Conservation (phyloP, 2,329 filamentous ascomycete species). For the Epichloe amarillans region DNA sequence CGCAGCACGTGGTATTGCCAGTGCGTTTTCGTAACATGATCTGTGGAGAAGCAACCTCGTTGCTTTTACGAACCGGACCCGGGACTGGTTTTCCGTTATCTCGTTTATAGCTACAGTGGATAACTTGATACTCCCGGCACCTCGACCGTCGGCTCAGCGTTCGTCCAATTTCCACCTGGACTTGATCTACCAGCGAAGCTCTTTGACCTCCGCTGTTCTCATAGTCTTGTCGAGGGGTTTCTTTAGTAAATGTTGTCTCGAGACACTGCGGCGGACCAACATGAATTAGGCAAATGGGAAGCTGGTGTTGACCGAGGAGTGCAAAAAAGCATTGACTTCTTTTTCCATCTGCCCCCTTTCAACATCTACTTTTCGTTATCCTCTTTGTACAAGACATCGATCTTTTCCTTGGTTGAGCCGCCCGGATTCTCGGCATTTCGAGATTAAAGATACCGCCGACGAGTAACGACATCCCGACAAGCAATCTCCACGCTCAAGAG, state of each 20-base stretch:
- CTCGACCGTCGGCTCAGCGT: background rate
- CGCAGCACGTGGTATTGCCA: background rate
- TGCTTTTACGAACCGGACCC: background rate
- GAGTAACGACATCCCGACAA: background rate
- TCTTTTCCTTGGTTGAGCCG: background rate
- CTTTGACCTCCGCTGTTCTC: background rate
- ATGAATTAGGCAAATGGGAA: background rate
- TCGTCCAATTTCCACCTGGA: conserved; percentile 2
- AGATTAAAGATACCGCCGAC: background rate
- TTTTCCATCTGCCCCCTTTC: background rate
- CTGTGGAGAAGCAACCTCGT: background rate
- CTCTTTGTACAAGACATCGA: background rate
- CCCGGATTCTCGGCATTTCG: background rate
- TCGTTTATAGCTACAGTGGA: conserved; percentile 2
- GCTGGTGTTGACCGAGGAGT: background rate
- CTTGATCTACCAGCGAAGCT: conserved; percentile 1
- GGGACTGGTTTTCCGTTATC: background rate
- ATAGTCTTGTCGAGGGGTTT: background rate
- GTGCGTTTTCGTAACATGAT: background rate
- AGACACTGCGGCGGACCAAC: background rate
- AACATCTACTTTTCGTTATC: background rate
- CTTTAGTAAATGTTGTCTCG: background rate
- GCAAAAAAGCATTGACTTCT: background rate
- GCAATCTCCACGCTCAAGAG: background rate
- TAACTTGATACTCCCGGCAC: background rate